Conservation (phyloP, 371 early-diverging fungal species). For the Rhizomucor pusillus region DNA sequence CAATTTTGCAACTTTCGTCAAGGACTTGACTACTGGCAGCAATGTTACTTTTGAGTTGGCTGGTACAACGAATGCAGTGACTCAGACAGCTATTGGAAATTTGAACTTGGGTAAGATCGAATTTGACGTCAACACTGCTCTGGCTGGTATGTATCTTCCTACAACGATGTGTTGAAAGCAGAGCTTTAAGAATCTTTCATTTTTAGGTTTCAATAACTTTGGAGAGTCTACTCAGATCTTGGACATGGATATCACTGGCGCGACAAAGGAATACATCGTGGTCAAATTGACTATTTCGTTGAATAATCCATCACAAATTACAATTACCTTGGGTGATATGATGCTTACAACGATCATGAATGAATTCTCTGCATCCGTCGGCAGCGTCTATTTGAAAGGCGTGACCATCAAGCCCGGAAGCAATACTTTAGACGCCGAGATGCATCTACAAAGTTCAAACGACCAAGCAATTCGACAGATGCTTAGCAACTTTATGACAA, state of each 20-base stretch:
- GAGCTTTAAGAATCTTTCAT: not conserved
- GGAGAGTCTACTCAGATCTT: slow-evolving; percentile 39
- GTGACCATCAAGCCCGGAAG: slow-evolving; percentile 31
- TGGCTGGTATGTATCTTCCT: slow-evolving; percentile 48
- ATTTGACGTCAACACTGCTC: slow-evolving; percentile 41
- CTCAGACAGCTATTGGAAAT: slow-evolving; percentile 46
- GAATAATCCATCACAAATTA: slow-evolving; percentile 51
- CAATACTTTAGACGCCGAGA: slow-evolving; percentile 21
- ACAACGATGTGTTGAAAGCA: too few relatives aligned
- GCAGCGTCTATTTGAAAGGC: slow-evolving; percentile 18
- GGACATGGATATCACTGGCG: slow-evolving; percentile 42
- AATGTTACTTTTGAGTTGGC: slow-evolving; percentile 37
- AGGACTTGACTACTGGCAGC: slow-evolving; percentile 30
- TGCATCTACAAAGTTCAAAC: slow-evolving; percentile 22
- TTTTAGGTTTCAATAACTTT: slow-evolving; percentile 29
- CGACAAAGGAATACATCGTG: slow-evolving; percentile 34
- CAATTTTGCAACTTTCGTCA: slow-evolving; percentile 42
- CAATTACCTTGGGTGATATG: slow-evolving; percentile 44
- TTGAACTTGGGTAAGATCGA: slow-evolving; percentile 39
- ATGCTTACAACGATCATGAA: slow-evolving; percentile 27
- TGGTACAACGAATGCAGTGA: slow-evolving; percentile 47
- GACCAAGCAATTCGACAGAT: slow-evolving; percentile 18
- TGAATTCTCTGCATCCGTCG: slow-evolving; percentile 14
- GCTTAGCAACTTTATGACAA: slow-evolving; percentile 38
- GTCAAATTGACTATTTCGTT: slow-evolving; percentile 41